Conservation (phyloP, 106 monocot species). For the Alisma plantagoaquatica region DNA sequence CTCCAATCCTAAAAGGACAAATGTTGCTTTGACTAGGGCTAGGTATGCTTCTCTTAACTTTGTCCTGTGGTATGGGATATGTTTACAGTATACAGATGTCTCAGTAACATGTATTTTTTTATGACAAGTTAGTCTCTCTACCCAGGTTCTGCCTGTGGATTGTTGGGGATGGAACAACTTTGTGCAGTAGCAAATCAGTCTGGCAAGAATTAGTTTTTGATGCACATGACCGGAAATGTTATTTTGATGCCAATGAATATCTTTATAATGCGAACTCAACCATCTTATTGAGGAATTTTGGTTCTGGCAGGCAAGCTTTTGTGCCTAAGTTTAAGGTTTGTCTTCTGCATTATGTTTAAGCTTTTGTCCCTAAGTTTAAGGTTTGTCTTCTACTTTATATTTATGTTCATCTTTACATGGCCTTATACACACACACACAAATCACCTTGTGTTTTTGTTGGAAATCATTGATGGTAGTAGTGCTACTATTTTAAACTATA, state of each 20-base stretch:
- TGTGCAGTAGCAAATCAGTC: background rate
- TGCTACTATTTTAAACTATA: no score
- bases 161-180: background rate
- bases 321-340: no score
- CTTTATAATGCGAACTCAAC: background rate
- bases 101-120: background rate
- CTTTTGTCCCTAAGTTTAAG: no score
- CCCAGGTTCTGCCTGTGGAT: constrained; percentile 2
- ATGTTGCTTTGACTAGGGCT: constrained; percentile 19
- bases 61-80: background rate
- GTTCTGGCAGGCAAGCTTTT: no score
- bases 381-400: no score
- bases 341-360: no score
- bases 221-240: background rate
- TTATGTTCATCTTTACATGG: no score
- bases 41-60: background rate
- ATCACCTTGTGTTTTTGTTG: no score
- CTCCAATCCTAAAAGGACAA: constrained; percentile 13
- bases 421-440: no score
- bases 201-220: background rate
- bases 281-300: no score
- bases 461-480: no score
- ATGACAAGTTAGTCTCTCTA: background rate
- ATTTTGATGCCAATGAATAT: background rate
- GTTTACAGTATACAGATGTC: background rate